Percentiles rank a stretch among this genome's conserved stretches.
Conservation (phyloP, 768 basidiomycete genomes). For the Rubroboletus satanas region DNA sequence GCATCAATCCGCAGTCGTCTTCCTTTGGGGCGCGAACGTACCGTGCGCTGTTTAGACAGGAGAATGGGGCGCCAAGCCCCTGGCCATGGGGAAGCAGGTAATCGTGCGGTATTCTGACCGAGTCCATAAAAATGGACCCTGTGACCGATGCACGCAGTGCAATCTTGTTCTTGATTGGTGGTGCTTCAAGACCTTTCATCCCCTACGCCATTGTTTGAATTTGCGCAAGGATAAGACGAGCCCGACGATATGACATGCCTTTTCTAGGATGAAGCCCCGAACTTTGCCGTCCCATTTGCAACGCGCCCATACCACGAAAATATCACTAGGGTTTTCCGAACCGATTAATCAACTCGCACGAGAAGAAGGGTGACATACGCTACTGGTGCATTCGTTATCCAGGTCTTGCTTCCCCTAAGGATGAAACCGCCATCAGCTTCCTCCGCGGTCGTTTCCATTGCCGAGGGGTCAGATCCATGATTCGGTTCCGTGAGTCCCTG, state of each 20-base stretch:
- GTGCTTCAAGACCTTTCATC: constrained; percentile 74
- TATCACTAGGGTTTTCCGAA: constrained; percentile 48
- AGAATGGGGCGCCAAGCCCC: constrained; percentile 84
- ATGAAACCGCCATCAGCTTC: constrained; percentile 83
- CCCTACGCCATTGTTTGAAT: constrained; percentile 46
- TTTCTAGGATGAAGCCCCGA: constrained; percentile 87
- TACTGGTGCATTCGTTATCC: constrained; percentile 93
- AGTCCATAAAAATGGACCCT: constrained; percentile 90
- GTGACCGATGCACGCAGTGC: constrained; percentile 83
- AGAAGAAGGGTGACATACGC: constrained; percentile 51
- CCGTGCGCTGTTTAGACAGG: constrained; percentile 88
- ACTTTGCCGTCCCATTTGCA: constrained; percentile 93
- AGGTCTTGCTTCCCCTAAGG: constrained; percentile 91
- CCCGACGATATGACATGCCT: constrained; percentile 42
- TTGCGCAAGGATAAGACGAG: background rate
- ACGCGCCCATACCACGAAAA: constrained; percentile 91
- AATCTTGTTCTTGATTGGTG: constrained; percentile 89
- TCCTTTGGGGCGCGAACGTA: constrained; percentile 19
- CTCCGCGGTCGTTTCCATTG: constrained; percentile 92
- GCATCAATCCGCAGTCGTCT: background rate
- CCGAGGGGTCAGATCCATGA: constrained; percentile 94
- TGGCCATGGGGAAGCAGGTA: constrained; percentile 72
- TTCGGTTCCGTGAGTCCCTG: constrained; percentile 96
- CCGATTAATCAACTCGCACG: constrained; percentile 6
- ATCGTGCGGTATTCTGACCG: constrained; percentile 70